Evolutionary conservation across 805 yeast species (phyloP), one percentile per base, ranked within the genome.

Genomic region (Sugiyamaella marilandica): DNA sequence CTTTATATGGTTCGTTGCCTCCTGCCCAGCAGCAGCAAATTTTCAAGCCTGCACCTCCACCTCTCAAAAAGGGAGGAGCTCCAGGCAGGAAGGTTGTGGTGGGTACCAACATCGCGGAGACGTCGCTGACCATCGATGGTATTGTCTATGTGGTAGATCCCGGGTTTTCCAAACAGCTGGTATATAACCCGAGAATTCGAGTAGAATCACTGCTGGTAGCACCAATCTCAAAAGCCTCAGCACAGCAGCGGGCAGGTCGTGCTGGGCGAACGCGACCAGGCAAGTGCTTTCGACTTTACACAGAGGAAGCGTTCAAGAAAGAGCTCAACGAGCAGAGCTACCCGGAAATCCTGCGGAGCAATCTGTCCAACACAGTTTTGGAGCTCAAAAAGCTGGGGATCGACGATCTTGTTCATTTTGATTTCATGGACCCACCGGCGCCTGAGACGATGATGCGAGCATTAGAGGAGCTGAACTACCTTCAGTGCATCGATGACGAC

Each of bases 381-480:
- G 96, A 94, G 68, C 77, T 92, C 70, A 94, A 94, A 69, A 94
- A 94, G 70, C 79, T 94, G 58, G 98, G 98, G 11, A 80, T 92
- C 58, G 96, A 94, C 66, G 98, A 92, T 72, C 80, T 92, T 64
- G 99, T 94, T 37, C 98, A 92, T 71, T 92, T 92, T 66, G 99
- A 94, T 69, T 92, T 94, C 67, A 92, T 92, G 96, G 99, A 92
- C 66, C 98, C 99, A 7, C 99, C 99, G 11, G 98, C 98, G 2
- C 99, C 99, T 9, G 99, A 92, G 70, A 94, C 99, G 5, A 94
- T 92, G 99, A 94, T 94, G 99, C 80, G 99, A 68, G 98, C 98
- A 0, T 74, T 92, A 57, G 99, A 92, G 70, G 99, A 92, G 69
- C 77, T 92, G 64, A 91, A 94, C 66, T 94, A 89, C 66, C 74